Evolutionary conservation across 805 yeast species (phyloP).

Genomic region (Candida rishiriensis): DNA sequence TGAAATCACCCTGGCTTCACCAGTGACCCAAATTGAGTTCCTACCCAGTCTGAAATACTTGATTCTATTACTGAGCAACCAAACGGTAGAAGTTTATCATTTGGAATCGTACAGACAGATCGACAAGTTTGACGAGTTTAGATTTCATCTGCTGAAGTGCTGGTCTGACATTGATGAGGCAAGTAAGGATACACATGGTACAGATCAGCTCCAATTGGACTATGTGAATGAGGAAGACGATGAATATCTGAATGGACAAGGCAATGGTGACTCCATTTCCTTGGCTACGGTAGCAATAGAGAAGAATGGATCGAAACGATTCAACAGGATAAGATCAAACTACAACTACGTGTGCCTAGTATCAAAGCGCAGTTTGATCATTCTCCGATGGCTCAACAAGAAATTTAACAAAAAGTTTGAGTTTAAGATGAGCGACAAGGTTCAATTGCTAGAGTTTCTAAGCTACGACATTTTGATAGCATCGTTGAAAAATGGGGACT

Average conservation of each 20-base stretch:
- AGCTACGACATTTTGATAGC: slow-evolving; percentile 19
- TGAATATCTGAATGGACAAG: slow-evolving; percentile 10
- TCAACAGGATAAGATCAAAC: slow-evolving; percentile 7
- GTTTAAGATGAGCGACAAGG: slow-evolving; percentile 22
- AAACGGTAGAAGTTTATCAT: slow-evolving; percentile 28
- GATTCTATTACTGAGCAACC: slow-evolving; percentile 26
- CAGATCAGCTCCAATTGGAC: slow-evolving; percentile 6
- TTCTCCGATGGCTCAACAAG: slow-evolving; percentile 20
- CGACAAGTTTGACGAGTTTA: slow-evolving; percentile 30
- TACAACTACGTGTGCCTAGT: slow-evolving; percentile 17
- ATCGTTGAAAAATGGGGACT: slow-evolving; percentile 23
- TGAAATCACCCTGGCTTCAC: slow-evolving; percentile 9
- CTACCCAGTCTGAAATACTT: slow-evolving; percentile 29
- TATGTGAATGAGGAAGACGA: slow-evolving; percentile 20
- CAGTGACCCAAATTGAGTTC: slow-evolving; percentile 30
- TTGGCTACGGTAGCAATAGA: slow-evolving; percentile 25
- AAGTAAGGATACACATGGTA: slow-evolving; percentile 1
- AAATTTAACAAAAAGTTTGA: slow-evolving; percentile 22
- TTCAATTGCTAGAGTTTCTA: slow-evolving; percentile 22
- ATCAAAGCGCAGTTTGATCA: slow-evolving; percentile 19
- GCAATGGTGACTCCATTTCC: slow-evolving; percentile 28
- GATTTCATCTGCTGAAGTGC: slow-evolving; percentile 26
- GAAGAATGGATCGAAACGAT: slow-evolving; percentile 3
- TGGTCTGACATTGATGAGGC: slow-evolving; percentile 17
- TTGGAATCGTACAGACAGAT: slow-evolving; percentile 25